Conservation (phyloP, 371 early-diverging fungal genomes). For the Mortierella sp. region DNA sequence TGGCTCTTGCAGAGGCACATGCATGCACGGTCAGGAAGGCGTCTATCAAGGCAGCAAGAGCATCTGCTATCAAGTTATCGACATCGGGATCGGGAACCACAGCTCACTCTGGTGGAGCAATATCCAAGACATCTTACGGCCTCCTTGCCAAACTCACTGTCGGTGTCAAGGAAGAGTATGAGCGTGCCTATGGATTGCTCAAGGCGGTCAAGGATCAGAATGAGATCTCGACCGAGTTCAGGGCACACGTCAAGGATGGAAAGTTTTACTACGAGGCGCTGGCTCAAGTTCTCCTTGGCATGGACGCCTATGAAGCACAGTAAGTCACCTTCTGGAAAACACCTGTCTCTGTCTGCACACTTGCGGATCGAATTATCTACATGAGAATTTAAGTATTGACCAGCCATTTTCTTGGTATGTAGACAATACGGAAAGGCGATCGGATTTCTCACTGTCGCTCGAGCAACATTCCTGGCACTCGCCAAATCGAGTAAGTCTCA, state of each 20-base stretch:
- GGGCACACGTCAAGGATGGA: slow-evolving; percentile 71
- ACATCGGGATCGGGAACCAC: slow-evolving; percentile 6
- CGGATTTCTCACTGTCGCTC: slow-evolving; percentile 70
- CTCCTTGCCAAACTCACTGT: slow-evolving; percentile 72
- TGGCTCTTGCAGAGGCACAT: slow-evolving; percentile 51
- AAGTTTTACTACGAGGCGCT: slow-evolving; percentile 63
- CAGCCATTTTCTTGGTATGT: not conserved
- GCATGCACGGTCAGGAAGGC: slow-evolving; percentile 53
- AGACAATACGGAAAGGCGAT: slow-evolving; percentile 75
- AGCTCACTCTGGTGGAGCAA: slow-evolving; percentile 59
- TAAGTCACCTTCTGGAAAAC: slow-evolving; percentile 43
- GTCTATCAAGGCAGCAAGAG: slow-evolving; percentile 45
- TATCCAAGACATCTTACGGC: slow-evolving; percentile 67
- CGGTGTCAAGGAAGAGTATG: slow-evolving; percentile 74
- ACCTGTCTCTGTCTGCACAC: not conserved
- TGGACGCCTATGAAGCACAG: slow-evolving; percentile 76
- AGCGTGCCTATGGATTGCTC: slow-evolving; percentile 72
- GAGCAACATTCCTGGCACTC: slow-evolving; percentile 64
- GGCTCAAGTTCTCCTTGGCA: slow-evolving; percentile 71
- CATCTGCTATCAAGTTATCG: slow-evolving; percentile 21
- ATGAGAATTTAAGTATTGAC: not conserved
- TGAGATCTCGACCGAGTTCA: slow-evolving; percentile 69
- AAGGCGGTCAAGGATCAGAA: slow-evolving; percentile 68
- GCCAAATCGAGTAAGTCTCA: slow-evolving; percentile 66
- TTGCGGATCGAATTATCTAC: slow-evolving; percentile 16